Base-by-base conservation (phyloP, 1,284 basidiomycete genomes). In the Vanrija sp. region DNA sequence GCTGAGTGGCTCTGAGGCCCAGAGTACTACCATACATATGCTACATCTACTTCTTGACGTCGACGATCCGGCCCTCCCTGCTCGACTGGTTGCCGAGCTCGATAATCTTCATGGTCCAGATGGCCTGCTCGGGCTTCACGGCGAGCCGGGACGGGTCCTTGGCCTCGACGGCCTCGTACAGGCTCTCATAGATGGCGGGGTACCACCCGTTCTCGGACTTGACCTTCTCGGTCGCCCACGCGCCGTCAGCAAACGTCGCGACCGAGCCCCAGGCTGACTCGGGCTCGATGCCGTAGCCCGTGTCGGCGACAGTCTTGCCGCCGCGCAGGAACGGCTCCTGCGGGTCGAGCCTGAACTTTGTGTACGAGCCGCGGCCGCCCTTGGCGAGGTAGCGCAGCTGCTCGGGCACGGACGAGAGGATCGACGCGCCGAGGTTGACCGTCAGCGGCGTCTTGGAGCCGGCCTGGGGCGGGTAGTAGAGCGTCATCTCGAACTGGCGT, bases 321-420 rank as follows among this genome's bases (percentile, higher is more conserved):
- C 42, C 45, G 43, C 62, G 72, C 37, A 78, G 66, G 58, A 76
- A 73, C 10, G 84, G 83, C 73, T 91, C 89, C 68, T 92, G 89
- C 3, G 83, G 77, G 70, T 92, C 89, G 39, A 89, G 72, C 2
- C 88, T 88, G 65, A 80, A 82, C 73, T 94, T 93, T 57, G 81
- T 76, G 71, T 82, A 92, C 3, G 83, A 82, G 27, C 87, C 90
- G 58, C 81, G 80, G 20, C 83, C 83, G 18, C 89, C 77, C 51
- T 72, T 71, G 50, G 77, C 58, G 46, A 82, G 70, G 72, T 83
- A 93, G 22, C 89, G 83, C 20, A 85, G 72, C 69, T 91, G 89
- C 19, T 59, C 41, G 19, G 67, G 59, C 38, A 82, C 79, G 14
- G 83, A 83, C 9, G 87, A 87, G 27, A 91, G 78, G 52, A 85